Base-by-base conservation (phyloP, 2,329 filamentous ascomycete species). In the Bipolaris zeicola region DNA sequence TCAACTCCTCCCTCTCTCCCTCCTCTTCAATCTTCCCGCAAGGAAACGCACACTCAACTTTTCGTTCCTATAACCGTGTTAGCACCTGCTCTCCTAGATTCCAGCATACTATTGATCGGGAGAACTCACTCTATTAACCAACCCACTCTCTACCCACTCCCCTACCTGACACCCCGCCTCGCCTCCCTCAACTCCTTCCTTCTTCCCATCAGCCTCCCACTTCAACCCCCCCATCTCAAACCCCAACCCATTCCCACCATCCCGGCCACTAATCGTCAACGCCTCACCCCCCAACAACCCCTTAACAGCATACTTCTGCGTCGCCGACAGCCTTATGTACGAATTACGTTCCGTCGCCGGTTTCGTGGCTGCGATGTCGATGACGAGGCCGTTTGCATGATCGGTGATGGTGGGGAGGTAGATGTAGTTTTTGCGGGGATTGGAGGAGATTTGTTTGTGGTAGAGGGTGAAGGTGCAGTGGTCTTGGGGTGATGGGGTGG, bases 391-490 rank as follows among this genome's bases (percentile, higher is more conserved):
- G 38, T 63, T 66, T 6, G 62, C 22, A 10, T 65, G 38, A 14
- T 66, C 62, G 13, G 16, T 26, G 5, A 67, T 48, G 1, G 50
- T 56, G 34, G 59, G 55, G 16, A 67, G 38, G 46, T 60, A 62
- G 44, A 67, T 56, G 45, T 66, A 66, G 39, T 59, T 59, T 34
- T 16, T 45, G 16, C 28, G 43, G 24, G 39, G n/a, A 28, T 36
- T 16, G 20, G 14, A 33, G 20, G 33, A 37, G 36, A 56, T 11
- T 46, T 63, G 63, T 28, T 60, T 64, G 22, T 67, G 65, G 41
- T 41, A 61, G 36, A 66, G 55, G 18, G 50, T 60, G 48, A 66
- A 66, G 0, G 60, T 66, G 55, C 65, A 67, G 46, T 60, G 58
- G 5, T 58, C 37, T 24, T 45, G 48, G 28, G 22, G 16, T 6